A percentile compares a stretch with the other conserved stretches of the same genome.
Conservation (phyloP, 164 flowering plant species). For the Aristolochia fimbriata region DNA sequence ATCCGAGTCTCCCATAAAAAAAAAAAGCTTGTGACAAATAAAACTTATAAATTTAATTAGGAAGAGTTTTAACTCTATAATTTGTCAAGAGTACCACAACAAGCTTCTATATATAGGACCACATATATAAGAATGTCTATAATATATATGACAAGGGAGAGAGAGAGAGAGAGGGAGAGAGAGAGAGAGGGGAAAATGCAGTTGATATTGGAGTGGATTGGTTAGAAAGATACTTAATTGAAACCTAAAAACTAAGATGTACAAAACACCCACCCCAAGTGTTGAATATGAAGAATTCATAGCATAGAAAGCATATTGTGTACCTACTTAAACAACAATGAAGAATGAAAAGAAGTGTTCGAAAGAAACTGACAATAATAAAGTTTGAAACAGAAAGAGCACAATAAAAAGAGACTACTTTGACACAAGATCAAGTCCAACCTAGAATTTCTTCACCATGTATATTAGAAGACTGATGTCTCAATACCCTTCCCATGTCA, state of each 20-base stretch:
- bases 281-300: no score
- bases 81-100: neutral
- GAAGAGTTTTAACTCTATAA: neutral
- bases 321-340: no score
- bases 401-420: neutral
- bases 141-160: no score
- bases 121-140: no score
- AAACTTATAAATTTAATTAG: neutral
- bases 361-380: neutral
- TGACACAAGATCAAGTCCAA: constrained; percentile 13
- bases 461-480: constrained; percentile 27
- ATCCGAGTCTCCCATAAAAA: constrained; percentile 98
- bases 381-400: neutral
- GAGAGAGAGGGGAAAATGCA: neutral
- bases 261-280: no score
- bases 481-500: constrained; percentile 53
- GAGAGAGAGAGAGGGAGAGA: neutral
- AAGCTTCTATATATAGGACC: neutral
- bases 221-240: no score
- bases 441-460: constrained; percentile 55
- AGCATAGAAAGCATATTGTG: no score
- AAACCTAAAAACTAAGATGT: no score
- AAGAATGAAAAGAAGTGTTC: neutral
- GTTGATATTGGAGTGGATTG: neutral
- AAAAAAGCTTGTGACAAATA: constrained; percentile 64